A percentile compares a stretch with the other conserved stretches of the same genome.
Conservation (phyloP, 352 stramenopile species). For the Elongisporangium anandrum region DNA sequence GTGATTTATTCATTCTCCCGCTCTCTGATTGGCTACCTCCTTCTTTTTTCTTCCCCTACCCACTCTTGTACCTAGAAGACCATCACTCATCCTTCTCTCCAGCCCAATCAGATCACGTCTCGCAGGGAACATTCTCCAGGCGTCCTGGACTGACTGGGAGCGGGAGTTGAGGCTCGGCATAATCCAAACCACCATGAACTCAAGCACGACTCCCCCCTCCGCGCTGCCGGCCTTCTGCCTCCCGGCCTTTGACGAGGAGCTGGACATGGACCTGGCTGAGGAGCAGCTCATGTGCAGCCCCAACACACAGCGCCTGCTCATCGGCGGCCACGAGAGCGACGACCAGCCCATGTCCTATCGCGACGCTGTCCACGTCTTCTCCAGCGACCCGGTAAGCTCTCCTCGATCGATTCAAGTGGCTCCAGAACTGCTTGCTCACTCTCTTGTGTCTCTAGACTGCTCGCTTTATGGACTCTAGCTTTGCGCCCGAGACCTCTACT, state of each 20-base stretch:
- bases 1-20: not conserved
- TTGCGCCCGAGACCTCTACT: not conserved
- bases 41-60: not conserved
- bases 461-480: not conserved
- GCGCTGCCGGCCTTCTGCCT: slow-evolving; percentile 9
- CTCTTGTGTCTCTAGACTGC: not conserved
- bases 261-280: slow-evolving; percentile 24
- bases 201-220: slow-evolving; percentile 4
- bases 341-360: slow-evolving; percentile 28
- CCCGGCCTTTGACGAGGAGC: slow-evolving; percentile 19
- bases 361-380: slow-evolving; percentile 44
- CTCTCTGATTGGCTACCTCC: not conserved
- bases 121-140: not conserved
- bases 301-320: not conserved
- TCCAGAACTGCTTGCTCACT: not conserved
- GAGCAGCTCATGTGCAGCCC: not conserved
- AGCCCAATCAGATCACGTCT: not conserved
- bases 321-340: slow-evolving; percentile 5
- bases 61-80: not conserved
- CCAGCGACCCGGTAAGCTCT: slow-evolving; percentile 10
- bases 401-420: too few relatives aligned
- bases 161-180: not conserved
- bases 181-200: slow-evolving; percentile 6
- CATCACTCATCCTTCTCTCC: not conserved
- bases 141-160: not conserved